These are phyloP conservation scores for Violaceomyces palustris DNA, from an alignment of 1,284 basidiomycete genomes.

Conservation along the genomic window DNA sequence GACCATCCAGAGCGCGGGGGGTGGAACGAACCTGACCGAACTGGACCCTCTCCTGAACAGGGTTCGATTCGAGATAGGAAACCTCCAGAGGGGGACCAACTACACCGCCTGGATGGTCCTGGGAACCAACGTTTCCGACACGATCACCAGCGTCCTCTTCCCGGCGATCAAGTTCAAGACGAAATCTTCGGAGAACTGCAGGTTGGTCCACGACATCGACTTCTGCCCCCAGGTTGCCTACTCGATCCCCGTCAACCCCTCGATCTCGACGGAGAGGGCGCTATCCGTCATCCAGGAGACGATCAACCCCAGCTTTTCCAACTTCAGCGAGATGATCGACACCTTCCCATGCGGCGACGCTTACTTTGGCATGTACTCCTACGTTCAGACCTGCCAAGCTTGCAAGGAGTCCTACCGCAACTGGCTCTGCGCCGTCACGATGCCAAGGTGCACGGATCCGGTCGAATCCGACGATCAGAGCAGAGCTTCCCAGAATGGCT, in stretches of 20 bases:
- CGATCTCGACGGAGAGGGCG: conserved; percentile 37
- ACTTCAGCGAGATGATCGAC: conserved; percentile 52
- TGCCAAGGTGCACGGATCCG: conserved; percentile 54
- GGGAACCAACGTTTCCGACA: conserved; percentile 10
- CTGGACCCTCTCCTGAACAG: too few relatives aligned
- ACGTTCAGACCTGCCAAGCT: conserved; percentile 52
- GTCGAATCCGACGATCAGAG: conserved; percentile 21
- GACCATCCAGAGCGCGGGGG: conserved; percentile 36
- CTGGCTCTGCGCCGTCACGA: conserved; percentile 54
- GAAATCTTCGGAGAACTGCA: conserved; percentile 48
- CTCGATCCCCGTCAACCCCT: conserved; percentile 52
- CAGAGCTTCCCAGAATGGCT: conserved; percentile 35
- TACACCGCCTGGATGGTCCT: conserved; percentile 54
- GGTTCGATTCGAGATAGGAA: conserved; percentile 29
- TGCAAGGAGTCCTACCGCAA: conserved; percentile 53
- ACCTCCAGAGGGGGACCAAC: conserved; percentile 44
- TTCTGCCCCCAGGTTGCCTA: conserved; percentile 55
- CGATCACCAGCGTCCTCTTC: conserved; percentile 21
- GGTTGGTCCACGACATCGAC: conserved; percentile 50
- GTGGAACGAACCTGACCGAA: too few relatives aligned
- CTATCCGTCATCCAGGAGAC: conserved; percentile 45
- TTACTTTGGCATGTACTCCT: conserved; percentile 52
- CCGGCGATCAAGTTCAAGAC: conserved; percentile 51
- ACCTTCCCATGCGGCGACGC: conserved; percentile 53
- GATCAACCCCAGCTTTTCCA: conserved; percentile 47